A percentile compares a stretch with the other conserved stretches of the same genome.
phyloP scores from a whole-genome alignment of 805 yeast genomes.

The Diddensiella santjacobensis region DNA sequence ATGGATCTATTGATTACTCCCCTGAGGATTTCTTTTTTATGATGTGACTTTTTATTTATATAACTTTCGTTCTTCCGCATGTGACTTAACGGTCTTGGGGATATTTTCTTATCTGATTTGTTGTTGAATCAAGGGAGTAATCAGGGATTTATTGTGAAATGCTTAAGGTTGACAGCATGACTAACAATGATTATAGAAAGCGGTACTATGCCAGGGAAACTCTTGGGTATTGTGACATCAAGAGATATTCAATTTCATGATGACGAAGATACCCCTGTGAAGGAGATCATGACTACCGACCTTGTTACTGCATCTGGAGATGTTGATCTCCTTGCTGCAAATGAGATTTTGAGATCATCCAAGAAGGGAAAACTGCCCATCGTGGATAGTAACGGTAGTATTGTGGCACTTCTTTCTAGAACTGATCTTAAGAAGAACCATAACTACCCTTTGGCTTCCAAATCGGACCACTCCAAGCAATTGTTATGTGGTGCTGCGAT shows the following conservation, averaged over 20 bases:
- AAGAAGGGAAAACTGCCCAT: slow-evolving; percentile 98
- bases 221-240: slow-evolving; percentile 92
- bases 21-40: background rate
- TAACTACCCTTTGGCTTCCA: slow-evolving; percentile 90
- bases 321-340: slow-evolving; percentile 78
- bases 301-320: slow-evolving; percentile 71
- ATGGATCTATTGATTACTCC: slow-evolving; percentile 12
- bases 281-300: slow-evolving; percentile 87
- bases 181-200: slow-evolving; percentile 47
- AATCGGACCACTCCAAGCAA: slow-evolving; percentile 89
- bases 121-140: too few species aligned
- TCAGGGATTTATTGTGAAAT: background rate
- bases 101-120: slow-evolving; percentile 37
- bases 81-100: slow-evolving; percentile 97
- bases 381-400: slow-evolving; percentile 68
- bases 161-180: background rate
- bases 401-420: slow-evolving; percentile 86
- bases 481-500: slow-evolving; percentile 97
- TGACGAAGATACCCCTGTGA: slow-evolving; percentile 54
- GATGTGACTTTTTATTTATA: slow-evolving; percentile 31
- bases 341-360: slow-evolving; percentile 82
- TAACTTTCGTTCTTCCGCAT: slow-evolving; percentile 99
- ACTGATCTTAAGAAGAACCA: slow-evolving; percentile 96
- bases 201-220: slow-evolving; percentile 84
- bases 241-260: slow-evolving; percentile 97